Conservation (phyloP, 2,329 filamentous ascomycete genomes). For the Dothideomycetidae sp. region DNA sequence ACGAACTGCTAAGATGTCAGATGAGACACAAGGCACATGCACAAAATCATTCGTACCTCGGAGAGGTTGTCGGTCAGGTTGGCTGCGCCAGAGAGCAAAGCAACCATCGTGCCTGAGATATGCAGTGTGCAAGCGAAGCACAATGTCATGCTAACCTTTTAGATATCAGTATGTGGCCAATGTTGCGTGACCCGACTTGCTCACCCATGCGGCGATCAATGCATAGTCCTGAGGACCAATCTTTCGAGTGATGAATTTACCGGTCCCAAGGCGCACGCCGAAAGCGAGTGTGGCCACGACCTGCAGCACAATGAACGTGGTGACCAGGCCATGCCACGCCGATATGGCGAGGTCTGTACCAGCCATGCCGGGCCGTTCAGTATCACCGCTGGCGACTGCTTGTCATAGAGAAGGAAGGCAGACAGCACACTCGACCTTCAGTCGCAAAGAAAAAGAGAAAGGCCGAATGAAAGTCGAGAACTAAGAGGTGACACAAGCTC, state of each 20-base stretch:
- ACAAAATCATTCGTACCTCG: not conserved
- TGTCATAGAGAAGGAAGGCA: too few relatives aligned
- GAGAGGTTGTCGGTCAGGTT: not conserved
- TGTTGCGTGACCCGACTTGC: not conserved
- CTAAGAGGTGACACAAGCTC: too few relatives aligned
- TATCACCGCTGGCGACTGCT: too few relatives aligned
- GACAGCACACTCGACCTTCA: too few relatives aligned
- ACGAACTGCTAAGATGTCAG: not conserved
- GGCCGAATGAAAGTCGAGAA: too few relatives aligned
- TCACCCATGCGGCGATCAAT: not conserved
- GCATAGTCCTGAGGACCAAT: not conserved
- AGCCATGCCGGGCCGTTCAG: too few relatives aligned
- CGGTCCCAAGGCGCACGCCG: not conserved
- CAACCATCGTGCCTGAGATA: not conserved
- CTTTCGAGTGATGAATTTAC: not conserved
- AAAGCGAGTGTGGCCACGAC: not conserved
- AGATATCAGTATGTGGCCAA: not conserved
- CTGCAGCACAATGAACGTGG: not conserved
- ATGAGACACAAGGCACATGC: too few relatives aligned
- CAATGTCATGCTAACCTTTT: not conserved
- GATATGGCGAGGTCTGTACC: too few relatives aligned
- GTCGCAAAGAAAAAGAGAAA: too few relatives aligned
- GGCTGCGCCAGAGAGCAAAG: not conserved
- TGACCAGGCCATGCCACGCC: not conserved
- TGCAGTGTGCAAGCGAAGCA: not conserved